Evolutionary conservation across 345 rosid genomes (phyloP).

Genomic region (Sisymbrium altissimum): DNA sequence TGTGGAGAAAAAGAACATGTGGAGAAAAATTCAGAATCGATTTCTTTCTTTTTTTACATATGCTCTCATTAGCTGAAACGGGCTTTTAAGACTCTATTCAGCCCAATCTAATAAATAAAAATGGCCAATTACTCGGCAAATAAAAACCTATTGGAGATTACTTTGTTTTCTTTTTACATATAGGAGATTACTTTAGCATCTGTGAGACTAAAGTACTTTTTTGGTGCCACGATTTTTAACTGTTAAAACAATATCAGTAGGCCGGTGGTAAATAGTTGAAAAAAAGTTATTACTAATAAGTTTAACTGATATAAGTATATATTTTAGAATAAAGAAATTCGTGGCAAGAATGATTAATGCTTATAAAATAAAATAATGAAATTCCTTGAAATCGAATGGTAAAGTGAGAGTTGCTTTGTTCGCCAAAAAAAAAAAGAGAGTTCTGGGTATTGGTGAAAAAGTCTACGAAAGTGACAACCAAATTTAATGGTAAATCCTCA

Average conservation of each 20-base stretch:
- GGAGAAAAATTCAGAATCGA: not conserved
- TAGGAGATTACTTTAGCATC: not conserved
- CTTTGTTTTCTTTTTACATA: not conserved
- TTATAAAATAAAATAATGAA: not conserved
- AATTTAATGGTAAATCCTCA: slow-evolving; percentile 35
- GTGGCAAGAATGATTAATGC: not conserved
- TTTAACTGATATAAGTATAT: not conserved
- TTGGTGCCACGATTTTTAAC: not conserved
- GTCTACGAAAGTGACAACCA: slow-evolving; percentile 31
- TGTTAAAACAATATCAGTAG: not conserved
- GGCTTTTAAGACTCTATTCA: not conserved
- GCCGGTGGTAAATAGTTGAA: slow-evolving; percentile 7
- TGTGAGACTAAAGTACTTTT: not conserved
- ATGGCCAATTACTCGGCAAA: not conserved
- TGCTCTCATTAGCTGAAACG: not conserved
- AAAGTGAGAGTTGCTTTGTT: no score
- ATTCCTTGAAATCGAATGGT: not conserved
- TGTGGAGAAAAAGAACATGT: no score
- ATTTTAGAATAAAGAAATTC: not conserved
- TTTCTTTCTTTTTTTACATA: not conserved
- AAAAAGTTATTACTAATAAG: not conserved
- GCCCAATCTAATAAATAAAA: not conserved
- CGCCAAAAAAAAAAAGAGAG: no score
- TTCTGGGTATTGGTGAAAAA: slow-evolving; percentile 23
- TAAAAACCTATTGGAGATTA: not conserved